phyloP scores from a whole-genome alignment of 306 rosid species.

The Citrullus mucosospermus region DNA sequence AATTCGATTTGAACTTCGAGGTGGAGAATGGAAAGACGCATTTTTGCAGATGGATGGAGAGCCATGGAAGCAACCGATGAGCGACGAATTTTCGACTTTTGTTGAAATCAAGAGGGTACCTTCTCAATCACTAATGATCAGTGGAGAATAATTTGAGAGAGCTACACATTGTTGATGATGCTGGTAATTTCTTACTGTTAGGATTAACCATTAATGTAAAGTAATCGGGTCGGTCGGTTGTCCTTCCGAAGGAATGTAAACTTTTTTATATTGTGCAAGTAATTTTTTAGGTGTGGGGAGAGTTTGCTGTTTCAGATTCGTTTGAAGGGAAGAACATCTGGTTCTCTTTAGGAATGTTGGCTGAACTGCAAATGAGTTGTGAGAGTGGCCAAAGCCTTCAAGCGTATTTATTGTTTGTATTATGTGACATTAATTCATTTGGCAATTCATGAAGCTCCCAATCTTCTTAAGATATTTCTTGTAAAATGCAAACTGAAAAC shows the following conservation, averaged over 20 bases:
- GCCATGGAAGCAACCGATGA: conserved; percentile 91
- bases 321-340: neutral
- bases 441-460: neutral
- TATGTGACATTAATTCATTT: neutral
- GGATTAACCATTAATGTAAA: conserved; percentile 10
- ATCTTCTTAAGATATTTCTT: too few species aligned
- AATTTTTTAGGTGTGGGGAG: neutral
- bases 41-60: conserved; percentile 98
- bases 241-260: neutral
- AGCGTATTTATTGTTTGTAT: neutral
- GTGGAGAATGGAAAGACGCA: conserved; percentile 75
- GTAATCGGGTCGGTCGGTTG: neutral
- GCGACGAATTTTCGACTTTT: conserved; percentile 48
- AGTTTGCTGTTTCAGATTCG: neutral
- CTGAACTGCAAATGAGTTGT: neutral
- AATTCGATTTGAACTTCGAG: conserved; percentile 76
- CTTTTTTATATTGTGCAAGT: neutral
- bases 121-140: conserved; percentile 55
- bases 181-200: neutral
- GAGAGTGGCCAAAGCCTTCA: neutral
- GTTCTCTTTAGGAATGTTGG: neutral
- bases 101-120: conserved; percentile 93
- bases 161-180: neutral
- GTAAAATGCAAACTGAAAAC: too few species aligned
- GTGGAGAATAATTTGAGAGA: conserved; percentile 29